phyloP scores from a whole-genome alignment of 768 basidiomycete genomes.

The Collybia nuda region DNA sequence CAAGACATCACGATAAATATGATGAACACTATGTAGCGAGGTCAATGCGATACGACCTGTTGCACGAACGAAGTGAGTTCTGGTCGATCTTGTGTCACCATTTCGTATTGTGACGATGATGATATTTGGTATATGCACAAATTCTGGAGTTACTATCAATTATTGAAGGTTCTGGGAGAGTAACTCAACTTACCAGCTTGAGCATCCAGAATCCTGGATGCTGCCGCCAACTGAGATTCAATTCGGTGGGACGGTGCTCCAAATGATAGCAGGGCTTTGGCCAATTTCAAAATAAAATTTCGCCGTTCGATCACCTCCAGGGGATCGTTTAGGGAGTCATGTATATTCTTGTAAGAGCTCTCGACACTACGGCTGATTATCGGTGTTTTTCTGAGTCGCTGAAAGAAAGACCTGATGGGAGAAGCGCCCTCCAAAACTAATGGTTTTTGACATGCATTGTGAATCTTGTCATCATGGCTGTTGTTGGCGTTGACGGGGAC shows the following conservation, averaged over 20 bases:
- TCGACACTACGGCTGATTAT: constrained; percentile 44
- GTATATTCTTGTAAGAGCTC: constrained; percentile 29
- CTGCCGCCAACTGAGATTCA: constrained; percentile 82
- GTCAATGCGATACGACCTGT: constrained; percentile 80
- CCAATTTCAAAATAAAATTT: constrained; percentile 82
- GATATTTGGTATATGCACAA: constrained; percentile 80
- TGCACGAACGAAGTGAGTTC: constrained; percentile 86
- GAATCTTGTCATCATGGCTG: no score
- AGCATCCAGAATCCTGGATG: constrained; percentile 75
- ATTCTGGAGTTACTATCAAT: constrained; percentile 38
- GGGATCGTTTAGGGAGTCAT: neutral
- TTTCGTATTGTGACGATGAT: constrained; percentile 84
- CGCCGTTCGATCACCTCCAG: constrained; percentile 48
- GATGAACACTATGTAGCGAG: constrained; percentile 77
- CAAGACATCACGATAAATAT: constrained; percentile 82
- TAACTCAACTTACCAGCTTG: constrained; percentile 48
- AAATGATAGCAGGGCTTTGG: constrained; percentile 86
- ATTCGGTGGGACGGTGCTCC: constrained; percentile 95
- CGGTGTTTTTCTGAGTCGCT: constrained; percentile 30
- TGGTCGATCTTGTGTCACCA: constrained; percentile 61
- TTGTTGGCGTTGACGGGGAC: no score
- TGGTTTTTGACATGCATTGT: no score
- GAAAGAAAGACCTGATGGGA: constrained; percentile 26
- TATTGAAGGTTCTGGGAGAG: neutral
- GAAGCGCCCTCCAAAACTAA: neutral